phyloP scores from a whole-genome alignment of 495 filamentous ascomycete species.

The Lindgomyces ingoldianus region DNA sequence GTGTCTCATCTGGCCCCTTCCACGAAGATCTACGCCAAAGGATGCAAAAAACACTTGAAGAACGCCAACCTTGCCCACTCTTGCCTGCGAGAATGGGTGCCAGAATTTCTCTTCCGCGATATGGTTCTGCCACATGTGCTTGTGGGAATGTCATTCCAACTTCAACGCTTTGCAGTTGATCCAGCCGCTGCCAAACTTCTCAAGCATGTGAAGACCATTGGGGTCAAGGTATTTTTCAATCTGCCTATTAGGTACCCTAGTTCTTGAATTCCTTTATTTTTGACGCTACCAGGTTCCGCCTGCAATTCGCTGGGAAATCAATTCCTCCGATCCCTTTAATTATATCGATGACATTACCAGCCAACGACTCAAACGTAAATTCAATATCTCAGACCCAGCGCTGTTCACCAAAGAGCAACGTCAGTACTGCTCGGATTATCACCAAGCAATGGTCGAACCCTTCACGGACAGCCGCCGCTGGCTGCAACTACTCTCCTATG shows the following conservation, averaged over 20 bases:
- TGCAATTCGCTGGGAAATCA: conserved; percentile 23
- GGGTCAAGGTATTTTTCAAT: conserved; percentile 11
- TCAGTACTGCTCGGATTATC: conserved; percentile 9
- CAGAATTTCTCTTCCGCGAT: conserved; percentile 27
- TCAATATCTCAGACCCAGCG: background rate
- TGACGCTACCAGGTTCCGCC: conserved; percentile 21
- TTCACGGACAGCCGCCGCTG: conserved; percentile 14
- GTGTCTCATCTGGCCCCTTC: conserved; percentile 11
- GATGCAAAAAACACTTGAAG: conserved; percentile 23
- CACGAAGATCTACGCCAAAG: background rate
- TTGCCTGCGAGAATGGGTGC: conserved; percentile 26
- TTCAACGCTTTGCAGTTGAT: conserved; percentile 8
- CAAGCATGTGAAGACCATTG: conserved; percentile 19
- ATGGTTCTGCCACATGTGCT: conserved; percentile 19
- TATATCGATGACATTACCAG: conserved; percentile 5
- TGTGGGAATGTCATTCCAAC: conserved; percentile 3
- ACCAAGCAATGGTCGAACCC: conserved; percentile 17
- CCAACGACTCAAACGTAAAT: background rate
- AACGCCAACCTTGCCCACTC: conserved; percentile 28
- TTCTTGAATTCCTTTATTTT: too few relatives aligned
- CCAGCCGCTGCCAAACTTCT: background rate
- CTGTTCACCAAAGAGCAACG: background rate
- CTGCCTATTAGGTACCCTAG: background rate
- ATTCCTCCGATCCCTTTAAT: background rate
- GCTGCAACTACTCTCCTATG: background rate